phyloP scores from a whole-genome alignment of 495 filamentous ascomycete genomes.

The Penicillium parvum region DNA sequence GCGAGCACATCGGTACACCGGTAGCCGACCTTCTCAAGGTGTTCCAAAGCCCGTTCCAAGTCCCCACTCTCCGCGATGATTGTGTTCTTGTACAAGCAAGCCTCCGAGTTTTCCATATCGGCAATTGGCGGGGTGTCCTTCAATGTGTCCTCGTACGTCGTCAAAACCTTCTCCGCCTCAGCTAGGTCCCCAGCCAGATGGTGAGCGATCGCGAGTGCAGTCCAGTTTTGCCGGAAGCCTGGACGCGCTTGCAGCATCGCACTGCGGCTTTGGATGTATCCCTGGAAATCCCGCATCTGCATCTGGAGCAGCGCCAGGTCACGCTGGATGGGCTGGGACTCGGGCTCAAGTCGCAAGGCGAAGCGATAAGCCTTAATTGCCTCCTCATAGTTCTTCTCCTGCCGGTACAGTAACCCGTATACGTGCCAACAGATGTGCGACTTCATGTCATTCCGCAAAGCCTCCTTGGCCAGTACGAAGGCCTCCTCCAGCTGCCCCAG shows the following conservation, averaged over 20 bases:
- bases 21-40: slow-evolving; percentile 73
- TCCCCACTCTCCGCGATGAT: slow-evolving; percentile 89
- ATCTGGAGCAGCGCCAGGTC: slow-evolving; percentile 90
- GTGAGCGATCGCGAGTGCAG: slow-evolving; percentile 85
- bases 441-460: slow-evolving; percentile 92
- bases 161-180: slow-evolving; percentile 86
- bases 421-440: slow-evolving; percentile 99
- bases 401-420: slow-evolving; percentile 89
- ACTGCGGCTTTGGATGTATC: slow-evolving; percentile 82
- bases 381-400: slow-evolving; percentile 95
- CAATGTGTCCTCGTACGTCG: slow-evolving; percentile 87
- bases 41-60: slow-evolving; percentile 73
- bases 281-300: slow-evolving; percentile 94
- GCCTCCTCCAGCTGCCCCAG: slow-evolving; percentile 89
- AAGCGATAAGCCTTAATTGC: slow-evolving; percentile 98
- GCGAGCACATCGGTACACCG: slow-evolving; percentile 77
- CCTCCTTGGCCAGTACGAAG: slow-evolving; percentile 85
- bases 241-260: slow-evolving; percentile 81
- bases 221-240: slow-evolving; percentile 86
- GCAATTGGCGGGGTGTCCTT: slow-evolving; percentile 67
- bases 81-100: slow-evolving; percentile 88
- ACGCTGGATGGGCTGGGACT: slow-evolving; percentile 87
- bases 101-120: slow-evolving; percentile 95
- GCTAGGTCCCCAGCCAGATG: slow-evolving; percentile 79
- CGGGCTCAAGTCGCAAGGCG: slow-evolving; percentile 85